phyloP scores from a whole-genome alignment of 129 eudicot species.

The Arctium lappa region DNA sequence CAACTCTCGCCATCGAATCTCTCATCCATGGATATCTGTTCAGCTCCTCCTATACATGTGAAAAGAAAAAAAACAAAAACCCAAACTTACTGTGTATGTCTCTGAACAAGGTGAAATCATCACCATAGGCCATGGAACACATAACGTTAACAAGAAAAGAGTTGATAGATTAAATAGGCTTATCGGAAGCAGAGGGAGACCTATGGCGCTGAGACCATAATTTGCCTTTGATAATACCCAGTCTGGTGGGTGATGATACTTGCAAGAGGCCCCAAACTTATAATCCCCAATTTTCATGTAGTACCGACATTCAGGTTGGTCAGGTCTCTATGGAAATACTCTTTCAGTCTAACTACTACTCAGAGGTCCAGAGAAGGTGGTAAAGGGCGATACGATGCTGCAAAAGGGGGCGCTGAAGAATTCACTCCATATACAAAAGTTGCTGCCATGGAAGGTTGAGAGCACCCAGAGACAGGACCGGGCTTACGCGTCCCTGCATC shows the following conservation, averaged over 20 bases:
- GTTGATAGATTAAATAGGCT: slow-evolving; percentile 17
- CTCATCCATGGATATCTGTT: too few relatives aligned
- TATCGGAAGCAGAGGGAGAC: slow-evolving; percentile 93
- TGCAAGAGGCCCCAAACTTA: slow-evolving; percentile 85
- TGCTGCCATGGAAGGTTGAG: slow-evolving; percentile 57
- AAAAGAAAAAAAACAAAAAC: too few relatives aligned
- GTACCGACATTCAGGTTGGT: slow-evolving; percentile 79
- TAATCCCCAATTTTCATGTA: slow-evolving; percentile 93
- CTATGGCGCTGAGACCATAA: slow-evolving; percentile 67
- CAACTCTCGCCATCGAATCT: too few relatives aligned
- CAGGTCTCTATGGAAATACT: slow-evolving; percentile 73
- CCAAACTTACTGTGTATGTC: too few relatives aligned
- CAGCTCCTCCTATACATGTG: too few relatives aligned
- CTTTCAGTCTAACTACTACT: slow-evolving; percentile 40
- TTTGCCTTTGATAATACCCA: slow-evolving; percentile 50
- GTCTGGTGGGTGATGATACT: slow-evolving; percentile 91
- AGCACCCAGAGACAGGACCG: slow-evolving; percentile 80
- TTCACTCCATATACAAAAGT: slow-evolving; percentile 65
- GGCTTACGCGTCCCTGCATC: slow-evolving; percentile 84
- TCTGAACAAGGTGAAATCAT: not conserved
- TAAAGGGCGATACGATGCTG: slow-evolving; percentile 55
- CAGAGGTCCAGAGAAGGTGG: slow-evolving; percentile 52
- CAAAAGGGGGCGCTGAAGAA: slow-evolving; percentile 58
- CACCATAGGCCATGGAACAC: not conserved
- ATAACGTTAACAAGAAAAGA: slow-evolving; percentile 2